Evolutionary conservation across 2,329 filamentous ascomycete genomes (phyloP).

Genomic region (Diaporthe citrichinensis): DNA sequence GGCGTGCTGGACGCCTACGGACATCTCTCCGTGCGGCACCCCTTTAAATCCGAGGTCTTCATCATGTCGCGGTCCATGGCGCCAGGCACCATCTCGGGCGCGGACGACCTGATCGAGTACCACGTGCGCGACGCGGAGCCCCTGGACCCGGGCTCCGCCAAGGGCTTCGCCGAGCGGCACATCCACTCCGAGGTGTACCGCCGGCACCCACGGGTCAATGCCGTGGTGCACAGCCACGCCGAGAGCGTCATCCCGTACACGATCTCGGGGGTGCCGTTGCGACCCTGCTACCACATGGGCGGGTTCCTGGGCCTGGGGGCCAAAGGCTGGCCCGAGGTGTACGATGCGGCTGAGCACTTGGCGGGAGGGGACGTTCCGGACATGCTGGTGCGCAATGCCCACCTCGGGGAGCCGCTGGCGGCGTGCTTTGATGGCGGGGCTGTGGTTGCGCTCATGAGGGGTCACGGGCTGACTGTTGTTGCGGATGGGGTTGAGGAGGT

Average conservation of each 20-base stretch:
- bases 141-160: conserved; percentile 54
- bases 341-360: conserved; percentile 50
- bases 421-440: conserved; percentile 49
- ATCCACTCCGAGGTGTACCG: conserved; percentile 64
- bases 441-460: conserved; percentile 59
- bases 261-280: conserved; percentile 56
- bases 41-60: conserved; percentile 59
- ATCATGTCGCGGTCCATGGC: conserved; percentile 63
- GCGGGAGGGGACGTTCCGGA: conserved; percentile 49
- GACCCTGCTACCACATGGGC: conserved; percentile 58
- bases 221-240: conserved; percentile 61
- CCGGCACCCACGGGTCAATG: conserved; percentile 53
- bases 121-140: conserved; percentile 57
- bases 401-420: conserved; percentile 54
- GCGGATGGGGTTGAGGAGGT: conserved; percentile 55
- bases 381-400: conserved; percentile 54
- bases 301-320: conserved; percentile 56
- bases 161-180: conserved; percentile 59
- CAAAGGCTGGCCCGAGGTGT: conserved; percentile 47
- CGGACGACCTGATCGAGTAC: conserved; percentile 62
- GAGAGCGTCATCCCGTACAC: conserved; percentile 58
- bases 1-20: conserved; percentile 67
- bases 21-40: conserved; percentile 67
- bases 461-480: conserved; percentile 59
- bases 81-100: conserved; percentile 60